These are phyloP conservation scores for Prillingera fragicola DNA, from an alignment of 1,284 basidiomycete genomes.

Conservation along the genomic window DNA sequence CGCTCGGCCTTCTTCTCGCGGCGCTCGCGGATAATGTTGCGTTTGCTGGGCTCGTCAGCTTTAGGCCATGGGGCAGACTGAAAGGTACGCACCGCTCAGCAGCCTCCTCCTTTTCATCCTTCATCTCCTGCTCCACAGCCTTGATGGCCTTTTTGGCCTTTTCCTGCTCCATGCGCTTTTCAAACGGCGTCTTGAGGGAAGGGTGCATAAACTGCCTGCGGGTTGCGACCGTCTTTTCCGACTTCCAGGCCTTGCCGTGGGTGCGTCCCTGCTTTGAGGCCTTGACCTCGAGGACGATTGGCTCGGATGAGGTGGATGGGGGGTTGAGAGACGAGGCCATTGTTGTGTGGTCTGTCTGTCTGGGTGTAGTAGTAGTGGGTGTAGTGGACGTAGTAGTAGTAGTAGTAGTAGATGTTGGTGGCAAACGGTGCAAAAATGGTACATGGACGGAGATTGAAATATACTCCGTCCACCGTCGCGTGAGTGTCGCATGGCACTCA, in stretches of 20 bases:
- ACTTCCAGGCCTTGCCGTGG: conserved; percentile 45
- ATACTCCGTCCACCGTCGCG: not conserved
- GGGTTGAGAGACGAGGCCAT: conserved; percentile 4
- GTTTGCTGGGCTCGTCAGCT: conserved; percentile 27
- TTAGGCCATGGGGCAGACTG: not conserved
- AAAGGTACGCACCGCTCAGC: conserved; percentile 35
- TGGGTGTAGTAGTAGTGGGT: not conserved
- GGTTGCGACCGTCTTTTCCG: conserved; percentile 37
- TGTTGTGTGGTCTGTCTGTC: not conserved
- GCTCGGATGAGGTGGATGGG: not conserved
- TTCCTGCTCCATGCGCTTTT: conserved; percentile 39
- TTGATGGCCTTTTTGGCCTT: conserved; percentile 36
- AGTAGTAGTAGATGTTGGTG: not conserved
- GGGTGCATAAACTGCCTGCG: conserved; percentile 35
- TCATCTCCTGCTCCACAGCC: conserved; percentile 45
- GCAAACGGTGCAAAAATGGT: not conserved
- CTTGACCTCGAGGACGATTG: conserved; percentile 11
- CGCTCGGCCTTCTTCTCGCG: conserved; percentile 44
- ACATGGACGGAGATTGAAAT: not conserved
- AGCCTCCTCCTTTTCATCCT: conserved; percentile 44
- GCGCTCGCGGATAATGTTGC: conserved; percentile 41
- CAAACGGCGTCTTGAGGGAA: conserved; percentile 40
- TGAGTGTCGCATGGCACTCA: not conserved
- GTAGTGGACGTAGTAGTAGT: not conserved
- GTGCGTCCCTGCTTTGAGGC: conserved; percentile 36